Evolutionary conservation across 2,329 filamentous ascomycete species (phyloP).

Genomic region (Akanthomyces uredinophilus): DNA sequence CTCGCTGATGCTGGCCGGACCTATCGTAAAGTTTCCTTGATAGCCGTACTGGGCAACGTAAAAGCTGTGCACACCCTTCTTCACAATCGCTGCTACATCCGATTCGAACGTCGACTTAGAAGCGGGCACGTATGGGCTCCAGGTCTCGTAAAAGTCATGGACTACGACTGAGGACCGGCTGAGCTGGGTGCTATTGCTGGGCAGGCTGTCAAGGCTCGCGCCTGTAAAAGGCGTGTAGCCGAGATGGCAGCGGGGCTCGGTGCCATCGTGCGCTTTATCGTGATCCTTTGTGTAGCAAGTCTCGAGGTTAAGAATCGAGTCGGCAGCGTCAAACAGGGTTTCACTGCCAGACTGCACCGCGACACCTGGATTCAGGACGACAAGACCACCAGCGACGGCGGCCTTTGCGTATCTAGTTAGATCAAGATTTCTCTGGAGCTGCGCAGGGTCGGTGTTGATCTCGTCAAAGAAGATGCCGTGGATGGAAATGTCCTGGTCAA

Average conservation of each 20-base stretch:
- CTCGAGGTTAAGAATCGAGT: constrained; percentile 4
- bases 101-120: not conserved
- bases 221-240: constrained; percentile 3
- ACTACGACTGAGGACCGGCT: not conserved
- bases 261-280: not conserved
- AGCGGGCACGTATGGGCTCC: not conserved
- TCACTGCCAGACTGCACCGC: not conserved
- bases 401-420: not conserved
- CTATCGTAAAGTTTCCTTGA: constrained; percentile 4
- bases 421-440: constrained; percentile 3
- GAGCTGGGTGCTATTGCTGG: not conserved
- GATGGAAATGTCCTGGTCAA: not conserved
- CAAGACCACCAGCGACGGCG: not conserved
- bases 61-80: constrained; percentile 7
- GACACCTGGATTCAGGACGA: constrained; percentile 5
- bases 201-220: not conserved
- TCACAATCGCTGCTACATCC: not conserved
- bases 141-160: constrained; percentile 11
- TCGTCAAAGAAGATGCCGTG: constrained; percentile 12
- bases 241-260: not conserved
- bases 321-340: not conserved
- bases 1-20: not conserved
- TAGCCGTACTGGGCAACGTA: constrained; percentile 6
- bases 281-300: constrained; percentile 9
- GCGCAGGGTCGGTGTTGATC: not conserved